Percentiles rank a stretch among this genome's conserved stretches.
These are phyloP conservation scores for Petunia axillaris DNA, from an alignment of 257 asterid species.

Conservation along the genomic window DNA sequence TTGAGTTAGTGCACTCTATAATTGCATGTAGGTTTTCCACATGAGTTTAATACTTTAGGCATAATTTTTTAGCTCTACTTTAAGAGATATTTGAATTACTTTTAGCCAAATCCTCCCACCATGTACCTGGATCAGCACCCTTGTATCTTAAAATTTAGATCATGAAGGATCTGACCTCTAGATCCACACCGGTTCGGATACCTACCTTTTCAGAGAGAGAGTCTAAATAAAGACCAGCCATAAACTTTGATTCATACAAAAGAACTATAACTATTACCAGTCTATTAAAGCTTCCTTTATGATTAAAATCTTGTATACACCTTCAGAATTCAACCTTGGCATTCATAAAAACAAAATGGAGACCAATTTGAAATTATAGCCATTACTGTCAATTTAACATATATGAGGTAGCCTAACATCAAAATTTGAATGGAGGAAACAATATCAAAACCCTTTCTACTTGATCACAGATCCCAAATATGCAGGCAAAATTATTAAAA, in stretches of 20 bases:
- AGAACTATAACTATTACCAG: neutral
- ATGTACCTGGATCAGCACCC: no score
- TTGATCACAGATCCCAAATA: neutral
- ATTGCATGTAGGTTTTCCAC: no score
- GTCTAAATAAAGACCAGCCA: neutral
- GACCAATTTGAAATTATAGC: neutral
- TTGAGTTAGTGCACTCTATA: no score
- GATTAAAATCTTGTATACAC: neutral
- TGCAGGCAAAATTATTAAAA: neutral
- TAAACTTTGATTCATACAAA: neutral
- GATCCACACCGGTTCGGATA: no score
- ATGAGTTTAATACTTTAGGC: no score
- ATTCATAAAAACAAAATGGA: neutral
- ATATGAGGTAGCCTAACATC: neutral
- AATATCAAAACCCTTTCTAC: neutral
- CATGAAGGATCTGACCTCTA: no score
- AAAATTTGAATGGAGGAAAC: neutral
- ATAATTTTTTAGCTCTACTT: no score
- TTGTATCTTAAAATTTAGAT: no score
- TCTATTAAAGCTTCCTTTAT: neutral
- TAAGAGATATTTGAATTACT: no score
- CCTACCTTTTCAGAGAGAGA: no score
- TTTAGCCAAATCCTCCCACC: no score
- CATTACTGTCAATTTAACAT: neutral
- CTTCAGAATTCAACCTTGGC: neutral